Base-by-base conservation (phyloP, 805 yeast genomes). In the Nakazawaea molendinolei region DNA sequence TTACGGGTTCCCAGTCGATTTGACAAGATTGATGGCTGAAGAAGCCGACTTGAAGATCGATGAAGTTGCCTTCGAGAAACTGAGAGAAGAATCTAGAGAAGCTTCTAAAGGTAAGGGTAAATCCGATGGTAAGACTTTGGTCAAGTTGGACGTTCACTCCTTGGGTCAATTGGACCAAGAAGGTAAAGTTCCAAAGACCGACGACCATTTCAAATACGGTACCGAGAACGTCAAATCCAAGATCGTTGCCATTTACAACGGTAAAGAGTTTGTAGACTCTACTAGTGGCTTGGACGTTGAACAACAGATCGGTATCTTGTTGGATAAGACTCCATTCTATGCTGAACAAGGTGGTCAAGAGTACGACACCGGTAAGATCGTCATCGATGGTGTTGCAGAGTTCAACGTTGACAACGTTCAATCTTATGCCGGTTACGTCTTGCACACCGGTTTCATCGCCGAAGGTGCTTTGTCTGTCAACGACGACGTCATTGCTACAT, bases 341-440 rank as follows among this genome's bases (percentile, higher is more conserved):
- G 97, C 98, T 34, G 99, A 92, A 67, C 94, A 86, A 63, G 99
- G 99, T 76, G 99, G 99, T 55, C 99, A 92, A 70, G 97, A 87
- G 61, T 82, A 72, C 54, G 99, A 92, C 58, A 83, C 94, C 28
- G 99, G 99, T 63, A 82, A 76, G 60, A 71, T 92, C 46, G 89
- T 86, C 34, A 77, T 86, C 51, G 97, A 89, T 55, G 96, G 94
- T 31, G 63, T 63, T 48, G 69, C 89, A 38, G 95, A 90, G 59
- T 90, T 92, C 62, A 78, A 76, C 41, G 97, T 92, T 41, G 81
- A 79, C 45, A 87, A 92, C 54, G 97, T 87, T 34, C 98, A 92
- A 66, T 68, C 69, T 28, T 92, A 87, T 55, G 96, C 83, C 42
- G 98, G 98, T 41, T 92, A 84, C 52, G 95, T 92, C 18, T 76